Evolutionary conservation across 805 yeast species (phyloP).

Genomic region (Torulaspora quercuum): DNA sequence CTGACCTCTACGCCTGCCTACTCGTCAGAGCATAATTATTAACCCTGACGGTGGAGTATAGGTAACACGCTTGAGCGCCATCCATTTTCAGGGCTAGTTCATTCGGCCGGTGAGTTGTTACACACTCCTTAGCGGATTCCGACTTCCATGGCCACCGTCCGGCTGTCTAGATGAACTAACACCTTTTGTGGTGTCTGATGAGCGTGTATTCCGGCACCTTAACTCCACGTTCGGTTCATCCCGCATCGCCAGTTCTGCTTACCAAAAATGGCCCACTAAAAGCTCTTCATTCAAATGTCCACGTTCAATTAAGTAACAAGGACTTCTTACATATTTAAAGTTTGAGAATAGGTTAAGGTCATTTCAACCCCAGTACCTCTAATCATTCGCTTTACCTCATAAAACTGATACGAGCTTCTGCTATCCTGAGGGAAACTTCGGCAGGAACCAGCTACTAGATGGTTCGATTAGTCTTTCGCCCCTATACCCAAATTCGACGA

Average conservation of each 20-base stretch:
- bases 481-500: slow-evolving; percentile 45
- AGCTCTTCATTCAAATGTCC: slow-evolving; percentile 43
- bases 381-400: slow-evolving; percentile 43
- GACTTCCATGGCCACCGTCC: slow-evolving; percentile 53
- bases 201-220: slow-evolving; percentile 44
- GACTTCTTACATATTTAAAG: slow-evolving; percentile 43
- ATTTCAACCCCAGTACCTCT: slow-evolving; percentile 41
- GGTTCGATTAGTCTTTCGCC: slow-evolving; percentile 45
- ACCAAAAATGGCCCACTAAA: slow-evolving; percentile 47
- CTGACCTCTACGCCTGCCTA: slow-evolving; percentile 44
- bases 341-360: slow-evolving; percentile 42
- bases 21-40: slow-evolving; percentile 38
- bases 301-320: slow-evolving; percentile 42
- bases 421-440: slow-evolving; percentile 44
- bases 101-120: slow-evolving; percentile 51
- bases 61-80: slow-evolving; percentile 42
- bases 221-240: slow-evolving; percentile 43
- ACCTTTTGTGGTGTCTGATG: slow-evolving; percentile 46
- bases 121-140: slow-evolving; percentile 56
- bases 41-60: slow-evolving; percentile 42
- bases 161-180: slow-evolving; percentile 45
- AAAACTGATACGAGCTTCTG: slow-evolving; percentile 43
- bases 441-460: slow-evolving; percentile 45
- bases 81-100: slow-evolving; percentile 45
- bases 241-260: slow-evolving; percentile 48